Evolutionary conservation across 176 grass and related monocot genomes (phyloP).

Genomic region (Aegilops sharonensis): DNA sequence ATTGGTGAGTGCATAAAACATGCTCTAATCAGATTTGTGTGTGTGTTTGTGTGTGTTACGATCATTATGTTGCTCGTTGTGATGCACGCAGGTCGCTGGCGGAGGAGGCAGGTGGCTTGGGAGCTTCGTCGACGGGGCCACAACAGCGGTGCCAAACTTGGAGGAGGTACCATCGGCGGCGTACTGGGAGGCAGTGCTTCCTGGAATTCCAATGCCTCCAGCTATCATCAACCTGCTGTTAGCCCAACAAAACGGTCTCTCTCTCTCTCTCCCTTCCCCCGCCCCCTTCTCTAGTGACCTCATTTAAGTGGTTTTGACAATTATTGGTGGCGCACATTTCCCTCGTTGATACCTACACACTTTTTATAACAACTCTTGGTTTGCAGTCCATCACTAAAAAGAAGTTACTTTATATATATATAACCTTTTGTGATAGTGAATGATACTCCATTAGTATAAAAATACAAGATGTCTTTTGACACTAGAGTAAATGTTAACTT

Average conservation of each 20-base stretch:
- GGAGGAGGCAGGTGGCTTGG: neutral
- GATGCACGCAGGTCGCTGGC: neutral
- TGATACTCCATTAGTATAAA: too few relatives aligned
- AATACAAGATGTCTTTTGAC: too few relatives aligned
- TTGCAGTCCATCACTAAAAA: neutral
- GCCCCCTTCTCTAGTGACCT: neutral
- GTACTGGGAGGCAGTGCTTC: neutral
- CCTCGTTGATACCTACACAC: neutral
- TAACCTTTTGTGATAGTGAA: neutral
- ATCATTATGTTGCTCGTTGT: neutral
- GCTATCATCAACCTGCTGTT: neutral
- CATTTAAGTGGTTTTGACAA: neutral
- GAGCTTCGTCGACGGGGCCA: neutral
- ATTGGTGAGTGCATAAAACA: conserved; percentile 1
- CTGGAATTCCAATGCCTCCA: neutral
- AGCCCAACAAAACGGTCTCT: neutral
- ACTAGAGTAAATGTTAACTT: neutral
- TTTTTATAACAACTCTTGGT: neutral
- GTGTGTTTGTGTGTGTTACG: neutral
- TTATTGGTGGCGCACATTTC: neutral
- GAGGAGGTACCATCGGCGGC: neutral
- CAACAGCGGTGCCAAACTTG: neutral
- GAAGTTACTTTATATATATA: neutral
- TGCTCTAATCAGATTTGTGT: neutral
- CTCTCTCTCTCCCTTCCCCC: too few relatives aligned